A percentile compares a stretch with the other conserved stretches of the same genome.
Evolutionary conservation across 495 filamentous ascomycete species (phyloP).

Genomic region (Penicillium diatomitis): DNA sequence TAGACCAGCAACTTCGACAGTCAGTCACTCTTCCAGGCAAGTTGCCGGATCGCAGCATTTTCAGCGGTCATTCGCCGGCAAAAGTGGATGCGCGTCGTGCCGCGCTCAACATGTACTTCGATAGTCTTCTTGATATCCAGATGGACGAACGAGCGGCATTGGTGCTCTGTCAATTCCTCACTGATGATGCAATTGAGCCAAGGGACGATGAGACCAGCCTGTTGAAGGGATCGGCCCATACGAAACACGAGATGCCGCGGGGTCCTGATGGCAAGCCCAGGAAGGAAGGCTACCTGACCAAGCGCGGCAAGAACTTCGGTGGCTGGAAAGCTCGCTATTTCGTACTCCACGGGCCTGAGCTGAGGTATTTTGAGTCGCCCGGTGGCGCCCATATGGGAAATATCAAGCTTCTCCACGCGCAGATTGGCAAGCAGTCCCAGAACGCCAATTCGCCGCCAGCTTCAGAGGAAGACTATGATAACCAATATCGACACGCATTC

Average conservation of each 20-base stretch:
- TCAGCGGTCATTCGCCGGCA: slow-evolving; percentile 87
- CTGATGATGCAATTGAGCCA: slow-evolving; percentile 73
- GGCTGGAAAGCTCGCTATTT: slow-evolving; percentile 99
- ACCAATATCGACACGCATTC: slow-evolving; percentile 95
- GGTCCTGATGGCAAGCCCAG: slow-evolving; percentile 57
- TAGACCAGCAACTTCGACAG: slow-evolving; percentile 73
- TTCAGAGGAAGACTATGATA: slow-evolving; percentile 66
- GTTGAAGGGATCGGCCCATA: slow-evolving; percentile 36
- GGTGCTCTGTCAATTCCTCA: slow-evolving; percentile 79
- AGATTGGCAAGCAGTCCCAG: slow-evolving; percentile 85
- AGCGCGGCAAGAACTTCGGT: slow-evolving; percentile 94
- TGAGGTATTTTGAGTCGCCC: slow-evolving; percentile 86
- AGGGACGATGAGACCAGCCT: slow-evolving; percentile 52
- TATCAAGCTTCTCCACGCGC: slow-evolving; percentile 82
- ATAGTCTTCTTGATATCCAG: slow-evolving; percentile 68
- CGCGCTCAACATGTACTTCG: slow-evolving; percentile 77
- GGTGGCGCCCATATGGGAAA: slow-evolving; percentile 85
- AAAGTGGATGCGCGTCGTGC: slow-evolving; percentile 82
- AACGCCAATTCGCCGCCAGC: slow-evolving; percentile 48
- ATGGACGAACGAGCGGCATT: slow-evolving; percentile 75
- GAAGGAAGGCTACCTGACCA: slow-evolving; percentile 90
- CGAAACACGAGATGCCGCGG: slow-evolving; percentile 29
- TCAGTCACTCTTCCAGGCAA: slow-evolving; percentile 55
- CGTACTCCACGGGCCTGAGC: slow-evolving; percentile 75
- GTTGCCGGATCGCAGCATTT: slow-evolving; percentile 77